Evolutionary conservation across 2,329 filamentous ascomycete species (phyloP).

Genomic region (Cercospora berteroae): DNA sequence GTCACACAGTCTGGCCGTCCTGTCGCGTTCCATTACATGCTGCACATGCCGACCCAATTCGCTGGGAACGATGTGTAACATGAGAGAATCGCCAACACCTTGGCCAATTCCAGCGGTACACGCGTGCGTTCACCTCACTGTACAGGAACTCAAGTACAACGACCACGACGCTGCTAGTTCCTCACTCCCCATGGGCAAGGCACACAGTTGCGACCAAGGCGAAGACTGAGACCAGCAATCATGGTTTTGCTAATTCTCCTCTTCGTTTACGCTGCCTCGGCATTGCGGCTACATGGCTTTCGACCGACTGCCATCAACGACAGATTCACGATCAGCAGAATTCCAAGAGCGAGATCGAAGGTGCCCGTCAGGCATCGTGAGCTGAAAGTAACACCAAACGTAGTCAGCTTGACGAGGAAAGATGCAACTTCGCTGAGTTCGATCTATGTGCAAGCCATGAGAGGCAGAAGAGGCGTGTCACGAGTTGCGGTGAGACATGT

Average conservation of each 20-base stretch:
- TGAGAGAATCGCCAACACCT: slow-evolving; percentile 3
- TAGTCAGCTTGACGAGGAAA: slow-evolving; percentile 24
- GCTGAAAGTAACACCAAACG: slow-evolving; percentile 30
- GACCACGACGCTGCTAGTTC: background rate
- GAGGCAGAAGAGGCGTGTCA: slow-evolving; percentile 22
- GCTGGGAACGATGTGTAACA: slow-evolving; percentile 13
- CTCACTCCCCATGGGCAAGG: background rate
- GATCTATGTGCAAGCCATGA: slow-evolving; percentile 30
- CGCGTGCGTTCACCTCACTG: background rate
- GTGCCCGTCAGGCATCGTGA: slow-evolving; percentile 13
- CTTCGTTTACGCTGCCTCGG: slow-evolving; percentile 12
- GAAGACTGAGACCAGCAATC: background rate
- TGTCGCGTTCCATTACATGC: slow-evolving; percentile 11
- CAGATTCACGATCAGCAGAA: slow-evolving; percentile 25
- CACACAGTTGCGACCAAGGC: background rate
- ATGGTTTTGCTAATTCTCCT: slow-evolving; percentile 19
- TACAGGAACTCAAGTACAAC: background rate
- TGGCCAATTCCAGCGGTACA: background rate
- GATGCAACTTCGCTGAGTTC: slow-evolving; percentile 30
- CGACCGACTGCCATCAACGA: slow-evolving; percentile 15
- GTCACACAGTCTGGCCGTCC: slow-evolving; percentile 1
- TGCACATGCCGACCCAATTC: slow-evolving; percentile 13
- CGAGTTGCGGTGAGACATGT: slow-evolving; percentile 16
- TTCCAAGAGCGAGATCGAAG: slow-evolving; percentile 17
- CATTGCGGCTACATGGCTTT: slow-evolving; percentile 12